Base-by-base conservation (phyloP, 1,284 basidiomycete species). In the Fomes fomentarius region DNA sequence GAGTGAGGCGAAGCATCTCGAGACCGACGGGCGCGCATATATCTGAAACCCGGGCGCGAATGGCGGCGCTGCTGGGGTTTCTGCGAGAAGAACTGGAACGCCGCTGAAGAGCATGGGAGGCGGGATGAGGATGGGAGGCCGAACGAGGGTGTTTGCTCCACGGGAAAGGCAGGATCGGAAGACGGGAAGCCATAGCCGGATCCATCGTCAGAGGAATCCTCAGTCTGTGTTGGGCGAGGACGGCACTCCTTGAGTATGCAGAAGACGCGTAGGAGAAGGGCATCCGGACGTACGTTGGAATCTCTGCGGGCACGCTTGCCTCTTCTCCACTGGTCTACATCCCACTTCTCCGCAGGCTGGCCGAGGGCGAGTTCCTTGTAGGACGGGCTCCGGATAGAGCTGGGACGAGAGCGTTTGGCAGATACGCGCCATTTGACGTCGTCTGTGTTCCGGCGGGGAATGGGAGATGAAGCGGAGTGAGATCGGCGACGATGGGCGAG, bases 91-190 rank as follows among this genome's bases (percentile, higher is more conserved):
- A 87, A 71, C 60, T 80, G 70, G 66, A 87, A 88, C 44, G 85
- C 82, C 40, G 78, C 76, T n/a, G 85, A 79, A 0, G 83, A 80
- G 15, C 77, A 72, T 25, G 84, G 74, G 52, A 88, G 79, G 33
- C 62, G 63, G 14, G 74, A 44, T 30, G 31, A 42, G 24, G 57
- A 47, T 19, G 58, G 38, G 30, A 73, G 50, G 44, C 60, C 33
- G 66, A 71, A 52, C 56, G 52, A 54, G 57, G 70, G 50, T 59
- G 61, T 61, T 41, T 57, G 57, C 46, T 60, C 52, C 21, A 56
- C 54, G 42, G 54, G 57, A 44, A 61, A 62, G 22, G 60, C 49
- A 22, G 63, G 54, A 37, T 53, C 52, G 35, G 52, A 47, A 4
- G 46, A 26, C 25, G 28, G 35, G n/a, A 31, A 22, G 22, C 17